A percentile compares a stretch with the other conserved stretches of the same genome.
Evolutionary conservation across 1,284 basidiomycete genomes (phyloP).

Genomic region (Tilletia horrida): DNA sequence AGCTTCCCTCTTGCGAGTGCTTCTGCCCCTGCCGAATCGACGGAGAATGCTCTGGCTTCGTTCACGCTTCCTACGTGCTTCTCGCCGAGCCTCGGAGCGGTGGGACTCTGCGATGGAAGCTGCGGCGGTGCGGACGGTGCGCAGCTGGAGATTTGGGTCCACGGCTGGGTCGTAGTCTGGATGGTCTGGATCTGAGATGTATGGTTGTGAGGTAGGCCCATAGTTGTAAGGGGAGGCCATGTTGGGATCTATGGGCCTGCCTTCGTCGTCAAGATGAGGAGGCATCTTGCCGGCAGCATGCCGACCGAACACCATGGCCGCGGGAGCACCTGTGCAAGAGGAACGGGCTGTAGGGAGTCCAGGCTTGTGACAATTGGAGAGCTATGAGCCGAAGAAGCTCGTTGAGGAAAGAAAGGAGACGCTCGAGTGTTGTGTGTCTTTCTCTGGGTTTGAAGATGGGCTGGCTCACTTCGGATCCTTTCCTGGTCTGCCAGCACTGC

Average conservation of each 20-base stretch:
- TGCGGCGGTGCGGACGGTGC: slow-evolving; percentile 48
- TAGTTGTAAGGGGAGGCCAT: slow-evolving; percentile 32
- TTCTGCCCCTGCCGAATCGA: slow-evolving; percentile 42
- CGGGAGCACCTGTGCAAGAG: neutral
- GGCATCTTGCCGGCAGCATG: slow-evolving; percentile 15
- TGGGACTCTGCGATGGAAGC: slow-evolving; percentile 49
- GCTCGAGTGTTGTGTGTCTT: too few species aligned
- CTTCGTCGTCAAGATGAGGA: slow-evolving; percentile 5
- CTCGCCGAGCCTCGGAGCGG: slow-evolving; percentile 43
- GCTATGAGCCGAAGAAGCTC: too few species aligned
- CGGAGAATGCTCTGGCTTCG: slow-evolving; percentile 27
- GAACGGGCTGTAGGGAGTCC: neutral
- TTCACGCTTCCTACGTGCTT: slow-evolving; percentile 34
- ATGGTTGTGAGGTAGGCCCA: slow-evolving; percentile 31
- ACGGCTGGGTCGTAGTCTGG: slow-evolving; percentile 48
- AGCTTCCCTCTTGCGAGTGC: slow-evolving; percentile 22
- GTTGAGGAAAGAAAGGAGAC: too few species aligned
- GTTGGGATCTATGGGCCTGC: slow-evolving; percentile 34
- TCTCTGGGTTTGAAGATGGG: too few species aligned
- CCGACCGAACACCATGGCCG: slow-evolving; percentile 11
- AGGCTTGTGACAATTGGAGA: too few species aligned
- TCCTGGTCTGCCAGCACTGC: too few species aligned
- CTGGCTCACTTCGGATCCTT: too few species aligned
- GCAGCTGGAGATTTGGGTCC: slow-evolving; percentile 47
- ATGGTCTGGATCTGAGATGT: slow-evolving; percentile 44